These are phyloP conservation scores for Solanum chacoense DNA, from an alignment of 305 asterid species.

Conservation along the genomic window DNA sequence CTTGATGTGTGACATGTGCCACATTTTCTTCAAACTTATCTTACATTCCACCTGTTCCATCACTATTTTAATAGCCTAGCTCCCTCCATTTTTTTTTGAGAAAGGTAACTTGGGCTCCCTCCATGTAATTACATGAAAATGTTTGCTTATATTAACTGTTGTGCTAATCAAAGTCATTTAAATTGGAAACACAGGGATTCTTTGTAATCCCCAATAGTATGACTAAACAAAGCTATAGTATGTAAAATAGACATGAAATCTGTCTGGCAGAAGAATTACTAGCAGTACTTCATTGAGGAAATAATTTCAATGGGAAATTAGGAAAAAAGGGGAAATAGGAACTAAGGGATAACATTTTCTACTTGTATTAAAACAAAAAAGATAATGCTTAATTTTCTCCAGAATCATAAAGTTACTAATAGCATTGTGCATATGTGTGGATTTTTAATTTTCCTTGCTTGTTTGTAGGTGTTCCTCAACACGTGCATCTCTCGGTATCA, in stretches of 20 bases:
- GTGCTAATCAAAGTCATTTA: background rate
- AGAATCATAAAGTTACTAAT: background rate
- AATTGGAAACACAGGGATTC: background rate
- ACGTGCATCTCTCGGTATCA: constrained; percentile 77
- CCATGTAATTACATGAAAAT: background rate
- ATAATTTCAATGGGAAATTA: background rate
- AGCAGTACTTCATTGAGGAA: background rate
- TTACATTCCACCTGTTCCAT: background rate
- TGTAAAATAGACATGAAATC: background rate
- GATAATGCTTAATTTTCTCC: background rate
- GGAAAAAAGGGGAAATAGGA: background rate
- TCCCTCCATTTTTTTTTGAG: background rate
- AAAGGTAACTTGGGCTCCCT: background rate
- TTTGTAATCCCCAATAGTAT: background rate
- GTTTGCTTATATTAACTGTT: background rate
- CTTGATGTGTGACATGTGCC: background rate
- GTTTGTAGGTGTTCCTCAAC: constrained; percentile 54
- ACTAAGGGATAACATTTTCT: background rate
- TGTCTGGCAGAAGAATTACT: background rate
- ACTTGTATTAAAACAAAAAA: background rate
- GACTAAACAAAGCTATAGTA: background rate
- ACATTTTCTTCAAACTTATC: background rate
- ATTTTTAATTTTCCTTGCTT: background rate
- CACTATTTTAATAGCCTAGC: background rate
- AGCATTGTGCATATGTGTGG: background rate